These are phyloP conservation scores for Boletus subparvulus DNA, from an alignment of 768 basidiomycete species.

Conservation along the genomic window DNA sequence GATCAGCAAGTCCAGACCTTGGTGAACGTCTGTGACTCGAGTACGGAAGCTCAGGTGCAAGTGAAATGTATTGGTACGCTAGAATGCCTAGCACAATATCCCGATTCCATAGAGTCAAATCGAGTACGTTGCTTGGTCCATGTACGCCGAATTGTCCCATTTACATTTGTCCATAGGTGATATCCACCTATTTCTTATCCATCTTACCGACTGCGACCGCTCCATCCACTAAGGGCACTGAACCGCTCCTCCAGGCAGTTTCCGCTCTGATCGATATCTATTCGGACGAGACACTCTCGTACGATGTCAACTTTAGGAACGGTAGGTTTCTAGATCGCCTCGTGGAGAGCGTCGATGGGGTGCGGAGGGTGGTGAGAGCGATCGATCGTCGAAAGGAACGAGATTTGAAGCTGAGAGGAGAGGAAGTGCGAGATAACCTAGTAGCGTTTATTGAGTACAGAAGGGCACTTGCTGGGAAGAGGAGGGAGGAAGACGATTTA, in stretches of 20 bases:
- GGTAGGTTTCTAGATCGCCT: slow-evolving; percentile 57
- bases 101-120: slow-evolving; percentile 59
- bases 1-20: slow-evolving; percentile 63
- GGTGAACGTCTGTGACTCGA: slow-evolving; percentile 61
- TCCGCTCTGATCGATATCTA: slow-evolving; percentile 92
- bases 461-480: slow-evolving; percentile 39
- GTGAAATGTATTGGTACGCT: slow-evolving; percentile 86
- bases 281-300: slow-evolving; percentile 79
- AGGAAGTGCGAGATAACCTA: slow-evolving; percentile 75
- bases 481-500: no score
- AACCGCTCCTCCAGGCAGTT: slow-evolving; percentile 72
- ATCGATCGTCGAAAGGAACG: slow-evolving; percentile 67
- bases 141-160: neutral
- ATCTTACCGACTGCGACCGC: slow-evolving; percentile 47
- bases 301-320: slow-evolving; percentile 78
- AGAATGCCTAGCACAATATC: slow-evolving; percentile 76
- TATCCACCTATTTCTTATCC: slow-evolving; percentile 66
- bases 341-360: slow-evolving; percentile 55
- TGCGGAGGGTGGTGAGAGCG: slow-evolving; percentile 59
- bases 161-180: slow-evolving; percentile 42
- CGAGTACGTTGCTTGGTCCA: slow-evolving; percentile 31
- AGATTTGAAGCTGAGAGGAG: slow-evolving; percentile 66
- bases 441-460: slow-evolving; percentile 76
- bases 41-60: slow-evolving; percentile 52
- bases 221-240: slow-evolving; percentile 49